These are phyloP conservation scores for Lentinus brumalis DNA, from an alignment of 768 basidiomycete genomes.

Conservation along the genomic window DNA sequence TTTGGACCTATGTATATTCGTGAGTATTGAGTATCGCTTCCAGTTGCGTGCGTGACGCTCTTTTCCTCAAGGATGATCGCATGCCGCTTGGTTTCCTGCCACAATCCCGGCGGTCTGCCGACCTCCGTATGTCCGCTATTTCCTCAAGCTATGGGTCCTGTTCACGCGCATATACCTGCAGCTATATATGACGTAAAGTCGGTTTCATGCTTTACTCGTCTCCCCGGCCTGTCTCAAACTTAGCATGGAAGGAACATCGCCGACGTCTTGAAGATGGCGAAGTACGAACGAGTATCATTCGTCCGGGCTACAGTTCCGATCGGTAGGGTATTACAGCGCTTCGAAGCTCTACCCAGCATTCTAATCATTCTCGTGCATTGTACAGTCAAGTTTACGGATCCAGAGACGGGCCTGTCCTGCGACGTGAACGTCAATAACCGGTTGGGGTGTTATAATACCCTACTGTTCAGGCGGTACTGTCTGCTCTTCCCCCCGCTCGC, in stretches of 20 bases:
- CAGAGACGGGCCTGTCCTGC: conserved; percentile 40
- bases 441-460: conserved; percentile 54
- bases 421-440: conserved; percentile 69
- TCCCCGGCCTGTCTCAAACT: conserved; percentile 13
- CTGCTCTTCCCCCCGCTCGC: conserved; percentile 45
- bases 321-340: conserved; percentile 23
- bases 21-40: conserved; percentile 29
- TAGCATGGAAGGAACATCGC: conserved; percentile 27
- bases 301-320: conserved; percentile 41
- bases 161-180: background rate
- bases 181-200: background rate
- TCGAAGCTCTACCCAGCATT: background rate
- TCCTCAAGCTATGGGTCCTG: background rate
- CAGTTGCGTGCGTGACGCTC: no score
- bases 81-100: background rate
- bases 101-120: background rate
- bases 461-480: conserved; percentile 54
- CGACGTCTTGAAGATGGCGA: conserved; percentile 29
- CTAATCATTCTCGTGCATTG: background rate
- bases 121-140: background rate
- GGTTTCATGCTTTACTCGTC: no score
- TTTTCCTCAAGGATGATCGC: background rate
- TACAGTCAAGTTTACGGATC: conserved; percentile 56
- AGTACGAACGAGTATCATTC: conserved; percentile 34
- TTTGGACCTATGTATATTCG: conserved; percentile 54